Evolutionary conservation across 2,329 filamentous ascomycete genomes (phyloP), one percentile per base, ranked within the genome.

Genomic region (Ophiosphaerella herpotricha): DNA sequence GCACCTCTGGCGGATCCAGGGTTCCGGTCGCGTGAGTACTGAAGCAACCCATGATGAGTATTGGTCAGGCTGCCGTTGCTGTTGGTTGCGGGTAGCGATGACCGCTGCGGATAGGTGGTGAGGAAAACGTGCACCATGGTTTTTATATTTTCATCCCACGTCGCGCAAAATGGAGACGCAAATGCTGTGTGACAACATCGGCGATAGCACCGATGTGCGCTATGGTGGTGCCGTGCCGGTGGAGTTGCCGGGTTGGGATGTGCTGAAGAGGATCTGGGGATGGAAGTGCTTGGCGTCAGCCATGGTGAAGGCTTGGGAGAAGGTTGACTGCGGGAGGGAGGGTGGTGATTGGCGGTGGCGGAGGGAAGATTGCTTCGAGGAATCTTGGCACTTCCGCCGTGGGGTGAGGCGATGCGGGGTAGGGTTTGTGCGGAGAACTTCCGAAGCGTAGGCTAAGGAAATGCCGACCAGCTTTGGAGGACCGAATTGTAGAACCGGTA

Each of bases 1-100:
- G 66, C 52, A 71, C 68, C 57, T 70, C 64, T 39, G 66, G 68
- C 38, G 68, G 68, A 54, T 71, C 68, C 54, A 66, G 53, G 50
- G 65, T 71, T 40, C 67, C 67, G 16, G 60, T 56, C 43, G 67
- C 67, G 51, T 70, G 66, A 48, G 61, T 68, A 46, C 50, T 67
- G 26, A 65, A 62, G 53, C 62, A 64, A 47, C 62, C 60, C 62
- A 65, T 64, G 48, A 42, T 39, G 37, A 21, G 3, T 23, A 12
- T 21, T 14, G 26, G 13, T n/a, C 7, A n/a, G 8, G 32, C 6
- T 11, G 21, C 18, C 7, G 31, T 32, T 32, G 29, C 47, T 41
- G 40, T 33, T 38, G 26, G 12, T 39, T 26, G 36, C 37, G 37
- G 14, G 9, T 23, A 18, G 16, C 21, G 33, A 44, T 14, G 14